Evolutionary conservation across 1,284 basidiomycete genomes (phyloP), one percentile per base, ranked within the genome.

Genomic region (Chondrostereum purpureum): DNA sequence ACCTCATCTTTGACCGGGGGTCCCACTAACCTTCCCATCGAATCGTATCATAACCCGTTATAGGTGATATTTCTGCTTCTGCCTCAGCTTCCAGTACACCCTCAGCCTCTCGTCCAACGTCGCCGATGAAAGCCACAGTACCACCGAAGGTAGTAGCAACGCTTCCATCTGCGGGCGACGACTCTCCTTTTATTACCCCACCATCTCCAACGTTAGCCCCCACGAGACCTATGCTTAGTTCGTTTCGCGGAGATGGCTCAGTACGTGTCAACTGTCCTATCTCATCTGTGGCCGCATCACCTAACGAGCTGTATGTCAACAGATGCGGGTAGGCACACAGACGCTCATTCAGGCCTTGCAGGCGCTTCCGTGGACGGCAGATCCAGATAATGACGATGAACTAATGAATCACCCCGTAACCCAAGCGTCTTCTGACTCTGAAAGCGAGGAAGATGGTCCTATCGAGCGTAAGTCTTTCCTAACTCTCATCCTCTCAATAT

Each of bases 301-400:
- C 34, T 50, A 44, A 42, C 49, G 47, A n/a, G n/a, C 45, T 47
- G 52, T 37, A 41, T 42, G 44, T 52, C 49, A 44, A 48, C 55
- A 84, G 88, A 84, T 90, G 78, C 80, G 85, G 37, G 77, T 80
- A 17, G 87, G 87, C 19, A 90, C 88, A 4, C 88, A 90, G 59
- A 85, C 88, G 2, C 75, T 90, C 42, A 90, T 90, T 39, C 88
- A 90, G 65, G 88, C 85, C 2, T 67, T 90, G 16, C 88, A 90
- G 55, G 87, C 86, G 3, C 69, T 89, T 36, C 88, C 88, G 17
- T 86, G 82, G 83, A 70, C 72, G 16, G 77, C 81, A 38, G 76
- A 76, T 50, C 70, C 73, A 11, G 83, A 88, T 48, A 75, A 78
- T 46, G 79, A 83, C 24, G 83, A 85, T 39, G 83, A 82, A 36